Evolutionary conservation across 2,329 filamentous ascomycete genomes (phyloP).

Genomic region (Colletotrichum salicis): DNA sequence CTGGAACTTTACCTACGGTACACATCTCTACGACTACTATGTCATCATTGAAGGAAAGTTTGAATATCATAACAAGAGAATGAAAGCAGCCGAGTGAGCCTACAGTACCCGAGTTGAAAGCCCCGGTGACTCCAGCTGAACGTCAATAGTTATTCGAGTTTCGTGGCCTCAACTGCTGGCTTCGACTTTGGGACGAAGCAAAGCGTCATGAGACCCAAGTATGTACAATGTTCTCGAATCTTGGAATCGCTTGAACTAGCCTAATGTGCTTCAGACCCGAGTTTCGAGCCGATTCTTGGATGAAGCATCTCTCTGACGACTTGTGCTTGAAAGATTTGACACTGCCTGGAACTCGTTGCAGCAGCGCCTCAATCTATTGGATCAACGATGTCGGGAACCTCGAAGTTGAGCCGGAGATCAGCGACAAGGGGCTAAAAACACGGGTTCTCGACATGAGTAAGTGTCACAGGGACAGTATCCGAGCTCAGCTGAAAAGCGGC

Average conservation of each 20-base stretch:
- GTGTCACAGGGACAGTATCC: not conserved
- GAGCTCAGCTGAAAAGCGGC: not conserved
- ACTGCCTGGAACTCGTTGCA: conserved; percentile 11
- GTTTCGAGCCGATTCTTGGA: conserved; percentile 10
- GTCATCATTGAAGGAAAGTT: not conserved
- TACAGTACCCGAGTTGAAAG: not conserved
- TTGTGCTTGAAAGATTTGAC: not conserved
- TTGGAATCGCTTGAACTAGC: rapidly evolving
- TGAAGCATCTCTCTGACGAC: not conserved
- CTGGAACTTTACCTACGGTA: not conserved
- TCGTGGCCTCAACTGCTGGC: not conserved
- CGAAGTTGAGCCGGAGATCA: not conserved
- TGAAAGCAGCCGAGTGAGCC: not conserved
- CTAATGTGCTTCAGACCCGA: not conserved
- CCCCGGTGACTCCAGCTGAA: not conserved
- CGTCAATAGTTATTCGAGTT: not conserved
- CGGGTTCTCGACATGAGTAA: conserved; percentile 7
- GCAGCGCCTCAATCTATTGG: conserved; percentile 2
- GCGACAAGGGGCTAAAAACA: not conserved
- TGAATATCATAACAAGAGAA: not conserved
- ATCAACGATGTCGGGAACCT: not conserved
- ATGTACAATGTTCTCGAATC: not conserved
- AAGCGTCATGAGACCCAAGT: not conserved
- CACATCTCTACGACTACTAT: not conserved
- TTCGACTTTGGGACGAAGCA: conserved; percentile 3